Conservation (phyloP, 2,329 filamentous ascomycete genomes). For the Fusarium vanettenii region DNA sequence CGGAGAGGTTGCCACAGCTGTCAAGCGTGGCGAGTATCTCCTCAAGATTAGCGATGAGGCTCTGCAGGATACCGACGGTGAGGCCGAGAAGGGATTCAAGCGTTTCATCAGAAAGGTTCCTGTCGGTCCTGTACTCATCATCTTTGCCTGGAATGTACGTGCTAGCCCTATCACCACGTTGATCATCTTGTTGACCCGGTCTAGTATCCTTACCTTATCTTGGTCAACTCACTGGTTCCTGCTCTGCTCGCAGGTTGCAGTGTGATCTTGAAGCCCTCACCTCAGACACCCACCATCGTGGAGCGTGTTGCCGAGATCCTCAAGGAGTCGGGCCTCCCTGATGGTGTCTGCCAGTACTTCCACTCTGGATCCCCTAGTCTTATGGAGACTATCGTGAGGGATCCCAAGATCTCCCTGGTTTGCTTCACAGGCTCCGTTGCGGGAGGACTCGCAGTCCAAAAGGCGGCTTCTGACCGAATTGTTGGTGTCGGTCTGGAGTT, state of each 20-base stretch:
- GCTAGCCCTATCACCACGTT: not conserved
- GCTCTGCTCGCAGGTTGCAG: slow-evolving; percentile 92
- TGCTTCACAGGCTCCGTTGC: slow-evolving; percentile 96
- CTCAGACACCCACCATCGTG: slow-evolving; percentile 91
- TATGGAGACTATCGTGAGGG: slow-evolving; percentile 82
- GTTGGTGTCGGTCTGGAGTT: slow-evolving; percentile 91
- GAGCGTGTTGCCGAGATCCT: slow-evolving; percentile 86
- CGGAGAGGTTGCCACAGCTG: slow-evolving; percentile 85
- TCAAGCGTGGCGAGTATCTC: slow-evolving; percentile 87
- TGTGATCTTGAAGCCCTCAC: slow-evolving; percentile 93
- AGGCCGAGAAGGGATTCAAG: slow-evolving; percentile 88
- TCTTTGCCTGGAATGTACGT: slow-evolving; percentile 96
- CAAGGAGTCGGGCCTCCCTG: slow-evolving; percentile 80
- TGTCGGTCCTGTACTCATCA: slow-evolving; percentile 85
- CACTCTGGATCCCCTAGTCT: slow-evolving; percentile 84
- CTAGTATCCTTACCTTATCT: slow-evolving; percentile 93
- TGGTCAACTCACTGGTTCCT: slow-evolving; percentile 92
- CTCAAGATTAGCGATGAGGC: slow-evolving; percentile 84
- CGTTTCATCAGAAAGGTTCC: slow-evolving; percentile 90
- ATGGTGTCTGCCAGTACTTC: slow-evolving; percentile 90
- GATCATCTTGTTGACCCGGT: slow-evolving; percentile 11
- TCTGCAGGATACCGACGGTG: slow-evolving; percentile 83
- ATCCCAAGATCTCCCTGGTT: slow-evolving; percentile 81
- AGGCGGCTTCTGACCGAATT: slow-evolving; percentile 84
- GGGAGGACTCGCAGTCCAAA: slow-evolving; percentile 86